Evolutionary conservation across 164 flowering plant genomes (phyloP).

Genomic region (Tinospora cordifolia): DNA sequence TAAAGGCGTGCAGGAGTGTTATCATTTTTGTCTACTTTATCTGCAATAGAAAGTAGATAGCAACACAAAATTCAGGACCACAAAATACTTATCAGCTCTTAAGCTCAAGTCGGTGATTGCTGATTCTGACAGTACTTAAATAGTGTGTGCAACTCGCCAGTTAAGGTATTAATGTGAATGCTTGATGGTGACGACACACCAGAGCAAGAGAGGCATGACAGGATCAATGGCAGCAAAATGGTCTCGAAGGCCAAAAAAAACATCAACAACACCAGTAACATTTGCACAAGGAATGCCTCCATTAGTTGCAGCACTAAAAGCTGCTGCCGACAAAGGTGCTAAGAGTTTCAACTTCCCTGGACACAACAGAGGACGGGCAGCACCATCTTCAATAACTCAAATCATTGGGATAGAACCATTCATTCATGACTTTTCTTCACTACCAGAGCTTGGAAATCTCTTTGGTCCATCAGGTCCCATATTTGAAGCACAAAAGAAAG

Average conservation of each 20-base stretch:
- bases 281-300: slow-evolving; percentile 30
- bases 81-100: no score
- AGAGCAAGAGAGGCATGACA: not conserved
- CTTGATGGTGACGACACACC: slow-evolving; percentile 4
- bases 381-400: slow-evolving; percentile 35
- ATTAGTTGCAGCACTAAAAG: slow-evolving; percentile 52
- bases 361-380: slow-evolving; percentile 77
- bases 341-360: slow-evolving; percentile 86
- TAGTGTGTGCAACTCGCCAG: not conserved
- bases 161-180: not conserved
- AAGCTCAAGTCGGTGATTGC: no score
- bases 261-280: not conserved
- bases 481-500: slow-evolving; percentile 40
- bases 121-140: not conserved
- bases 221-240: not conserved
- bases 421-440: slow-evolving; percentile 40
- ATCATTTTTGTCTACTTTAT: no score
- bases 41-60: no score
- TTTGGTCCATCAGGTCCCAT: slow-evolving; percentile 44
- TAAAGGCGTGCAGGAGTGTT: no score
- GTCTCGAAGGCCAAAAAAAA: not conserved
- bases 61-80: no score
- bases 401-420: slow-evolving; percentile 38
- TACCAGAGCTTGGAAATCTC: slow-evolving; percentile 47
- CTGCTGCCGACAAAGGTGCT: slow-evolving; percentile 46